phyloP scores from a whole-genome alignment of 768 basidiomycete genomes.

The Omphalotus guepiniiformis region DNA sequence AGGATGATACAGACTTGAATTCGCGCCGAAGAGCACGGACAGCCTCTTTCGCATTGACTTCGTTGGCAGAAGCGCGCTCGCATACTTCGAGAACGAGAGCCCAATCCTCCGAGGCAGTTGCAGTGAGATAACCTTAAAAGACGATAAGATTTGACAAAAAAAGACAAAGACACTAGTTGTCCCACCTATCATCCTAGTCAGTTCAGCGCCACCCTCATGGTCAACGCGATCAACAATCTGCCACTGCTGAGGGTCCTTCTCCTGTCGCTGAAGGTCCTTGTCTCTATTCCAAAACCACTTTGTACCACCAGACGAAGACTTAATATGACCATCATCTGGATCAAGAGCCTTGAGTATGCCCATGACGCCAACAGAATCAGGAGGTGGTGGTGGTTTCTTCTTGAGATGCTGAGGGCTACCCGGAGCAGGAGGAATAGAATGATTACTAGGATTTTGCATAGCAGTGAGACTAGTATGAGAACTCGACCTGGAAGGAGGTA shows the following conservation, averaged over 20 bases:
- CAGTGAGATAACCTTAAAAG: conserved; percentile 63
- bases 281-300: conserved; percentile 31
- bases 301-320: conserved; percentile 33
- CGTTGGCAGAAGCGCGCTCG: conserved; percentile 71
- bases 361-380: conserved; percentile 35
- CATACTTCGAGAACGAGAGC: conserved; percentile 79
- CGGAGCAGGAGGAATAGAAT: conserved; percentile 10
- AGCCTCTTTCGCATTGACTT: conserved; percentile 78
- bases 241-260: conserved; percentile 23
- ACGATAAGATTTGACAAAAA: conserved; percentile 4
- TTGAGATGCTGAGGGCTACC: conserved; percentile 7
- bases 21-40: conserved; percentile 77
- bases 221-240: conserved; percentile 9
- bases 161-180: conserved; percentile 1
- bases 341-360: conserved; percentile 63
- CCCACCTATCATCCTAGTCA: conserved; percentile 71
- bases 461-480: conserved; percentile 37
- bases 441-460: conserved; percentile 7
- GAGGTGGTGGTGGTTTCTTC: conserved; percentile 24
- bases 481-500: conserved; percentile 32
- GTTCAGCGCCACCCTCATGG: conserved; percentile 30
- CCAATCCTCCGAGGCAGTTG: conserved; percentile 81
- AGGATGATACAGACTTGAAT: conserved; percentile 57
- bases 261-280: conserved; percentile 13
- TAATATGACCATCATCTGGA: conserved; percentile 30